These are phyloP conservation scores for Rhodotorula graminis DNA, from an alignment of 768 basidiomycete genomes.

Conservation along the genomic window DNA sequence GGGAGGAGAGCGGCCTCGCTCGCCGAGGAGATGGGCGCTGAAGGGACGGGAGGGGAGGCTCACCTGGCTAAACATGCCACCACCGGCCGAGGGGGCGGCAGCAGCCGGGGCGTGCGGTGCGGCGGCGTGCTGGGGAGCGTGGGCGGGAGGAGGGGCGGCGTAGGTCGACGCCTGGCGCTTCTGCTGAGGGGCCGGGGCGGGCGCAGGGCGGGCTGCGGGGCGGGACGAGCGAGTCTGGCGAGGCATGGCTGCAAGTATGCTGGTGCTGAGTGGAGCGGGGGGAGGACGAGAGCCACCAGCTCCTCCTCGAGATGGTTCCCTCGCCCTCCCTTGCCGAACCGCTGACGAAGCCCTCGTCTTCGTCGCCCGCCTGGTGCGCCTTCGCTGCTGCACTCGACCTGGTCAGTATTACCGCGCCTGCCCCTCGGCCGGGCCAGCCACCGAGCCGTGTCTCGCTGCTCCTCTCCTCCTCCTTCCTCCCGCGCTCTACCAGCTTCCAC, in stretches of 20 bases:
- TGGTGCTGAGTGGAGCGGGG: neutral
- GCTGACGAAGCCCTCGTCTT: neutral
- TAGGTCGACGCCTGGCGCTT: constrained; percentile 6
- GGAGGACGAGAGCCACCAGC: neutral
- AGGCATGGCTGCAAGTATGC: constrained; percentile 5
- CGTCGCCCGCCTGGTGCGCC: no score
- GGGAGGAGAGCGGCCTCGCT: no score
- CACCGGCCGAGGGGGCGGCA: constrained; percentile 4
- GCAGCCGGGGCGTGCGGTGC: constrained; percentile 1
- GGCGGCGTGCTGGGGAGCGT: constrained; percentile 9
- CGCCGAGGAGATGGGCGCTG: neutral
- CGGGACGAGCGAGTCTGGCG: constrained; percentile 27
- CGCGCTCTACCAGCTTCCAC: no score
- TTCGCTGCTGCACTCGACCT: no score
- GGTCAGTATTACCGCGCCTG: no score
- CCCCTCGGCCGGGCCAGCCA: no score
- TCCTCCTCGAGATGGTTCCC: neutral
- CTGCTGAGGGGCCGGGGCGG: constrained; percentile 2
- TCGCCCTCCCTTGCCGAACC: neutral
- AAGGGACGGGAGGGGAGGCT: neutral
- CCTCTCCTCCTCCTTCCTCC: no score
- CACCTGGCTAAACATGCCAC: constrained; percentile 24
- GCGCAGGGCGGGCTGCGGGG: constrained; percentile 27
- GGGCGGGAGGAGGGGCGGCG: constrained; percentile 42
- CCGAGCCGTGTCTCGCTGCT: no score